Percentiles rank a stretch among this genome's conserved stretches.
These are phyloP conservation scores for Hyphopichia khmerensis DNA, from an alignment of 1,139 yeast genomes.

Conservation along the genomic window DNA sequence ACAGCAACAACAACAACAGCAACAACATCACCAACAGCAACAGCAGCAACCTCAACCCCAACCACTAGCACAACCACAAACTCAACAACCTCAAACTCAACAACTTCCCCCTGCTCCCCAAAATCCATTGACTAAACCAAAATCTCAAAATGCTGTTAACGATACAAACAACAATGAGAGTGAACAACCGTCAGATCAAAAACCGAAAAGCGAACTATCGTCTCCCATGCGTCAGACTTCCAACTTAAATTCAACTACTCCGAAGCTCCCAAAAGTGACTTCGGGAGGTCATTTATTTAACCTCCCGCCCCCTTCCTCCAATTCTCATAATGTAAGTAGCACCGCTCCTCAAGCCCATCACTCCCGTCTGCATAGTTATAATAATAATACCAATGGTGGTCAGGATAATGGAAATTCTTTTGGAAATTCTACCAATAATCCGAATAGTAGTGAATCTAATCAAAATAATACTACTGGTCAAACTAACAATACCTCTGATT, in stretches of 20 bases:
- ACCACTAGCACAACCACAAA: constrained; percentile 1
- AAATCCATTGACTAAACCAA: constrained; percentile 3
- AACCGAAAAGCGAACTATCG: constrained; percentile 22
- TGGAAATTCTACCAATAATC: constrained; percentile 4
- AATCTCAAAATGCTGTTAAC: not conserved
- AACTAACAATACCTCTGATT: constrained; percentile 25
- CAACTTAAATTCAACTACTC: constrained; percentile 26
- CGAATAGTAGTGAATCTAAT: constrained; percentile 15
- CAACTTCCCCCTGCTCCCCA: constrained; percentile 3
- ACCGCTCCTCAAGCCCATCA: constrained; percentile 20
- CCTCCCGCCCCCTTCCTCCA: constrained; percentile 34
- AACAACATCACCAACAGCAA: not conserved
- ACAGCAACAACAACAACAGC: not conserved
- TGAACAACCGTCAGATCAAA: constrained; percentile 4
- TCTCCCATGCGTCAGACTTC: constrained; percentile 34
- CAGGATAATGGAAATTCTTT: constrained; percentile 5
- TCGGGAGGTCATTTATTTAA: constrained; percentile 26
- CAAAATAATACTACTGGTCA: constrained; percentile 10
- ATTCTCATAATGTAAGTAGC: constrained; percentile 9
- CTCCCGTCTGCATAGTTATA: constrained; percentile 31
- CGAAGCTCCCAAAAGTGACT: constrained; percentile 37
- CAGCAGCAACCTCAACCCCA: not conserved
- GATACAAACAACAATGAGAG: constrained; percentile 4
- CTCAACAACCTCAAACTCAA: not conserved
- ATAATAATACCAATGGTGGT: constrained; percentile 3